These are phyloP conservation scores for Pseudogymnoascus pannorum DNA, from an alignment of 2,329 filamentous ascomycete species.

Conservation along the genomic window DNA sequence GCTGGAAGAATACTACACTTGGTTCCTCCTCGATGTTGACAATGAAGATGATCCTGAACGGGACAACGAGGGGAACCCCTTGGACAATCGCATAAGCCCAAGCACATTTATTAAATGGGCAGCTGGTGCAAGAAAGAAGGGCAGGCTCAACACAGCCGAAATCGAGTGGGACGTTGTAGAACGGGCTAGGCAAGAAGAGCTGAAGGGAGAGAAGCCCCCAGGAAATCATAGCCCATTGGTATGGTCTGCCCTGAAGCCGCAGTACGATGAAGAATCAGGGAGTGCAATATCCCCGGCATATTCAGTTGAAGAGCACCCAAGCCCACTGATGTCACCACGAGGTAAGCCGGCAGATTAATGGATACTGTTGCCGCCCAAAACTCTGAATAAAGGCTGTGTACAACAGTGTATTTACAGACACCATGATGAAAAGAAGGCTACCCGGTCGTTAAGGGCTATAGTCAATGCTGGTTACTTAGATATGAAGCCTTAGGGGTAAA, in stretches of 20 bases:
- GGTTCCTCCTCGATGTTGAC: slow-evolving; percentile 27
- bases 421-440: no score
- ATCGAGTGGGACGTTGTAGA: slow-evolving; percentile 48
- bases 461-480: no score
- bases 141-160: slow-evolving; percentile 37
- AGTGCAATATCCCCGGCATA: slow-evolving; percentile 18
- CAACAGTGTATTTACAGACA: no score
- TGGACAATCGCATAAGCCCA: slow-evolving; percentile 34
- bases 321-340: slow-evolving; percentile 15
- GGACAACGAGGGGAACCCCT: slow-evolving; percentile 31
- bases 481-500: neutral
- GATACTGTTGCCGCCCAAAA: neutral
- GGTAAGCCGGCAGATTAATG: slow-evolving; percentile 13
- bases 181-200: slow-evolving; percentile 45
- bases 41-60: slow-evolving; percentile 25
- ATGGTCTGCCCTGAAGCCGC: slow-evolving; percentile 12
- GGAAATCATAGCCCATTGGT: slow-evolving; percentile 20
- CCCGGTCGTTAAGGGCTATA: no score
- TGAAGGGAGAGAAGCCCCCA: slow-evolving; percentile 13
- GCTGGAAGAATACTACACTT: slow-evolving; percentile 18
- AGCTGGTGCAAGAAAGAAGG: slow-evolving; percentile 24
- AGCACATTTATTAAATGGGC: slow-evolving; percentile 37
- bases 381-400: neutral
- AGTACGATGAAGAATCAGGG: slow-evolving; percentile 24
- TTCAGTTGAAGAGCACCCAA: slow-evolving; percentile 14